Evolutionary conservation across 116 monocot genomes (phyloP).

Genomic region (Papilionanthe hybrid): DNA sequence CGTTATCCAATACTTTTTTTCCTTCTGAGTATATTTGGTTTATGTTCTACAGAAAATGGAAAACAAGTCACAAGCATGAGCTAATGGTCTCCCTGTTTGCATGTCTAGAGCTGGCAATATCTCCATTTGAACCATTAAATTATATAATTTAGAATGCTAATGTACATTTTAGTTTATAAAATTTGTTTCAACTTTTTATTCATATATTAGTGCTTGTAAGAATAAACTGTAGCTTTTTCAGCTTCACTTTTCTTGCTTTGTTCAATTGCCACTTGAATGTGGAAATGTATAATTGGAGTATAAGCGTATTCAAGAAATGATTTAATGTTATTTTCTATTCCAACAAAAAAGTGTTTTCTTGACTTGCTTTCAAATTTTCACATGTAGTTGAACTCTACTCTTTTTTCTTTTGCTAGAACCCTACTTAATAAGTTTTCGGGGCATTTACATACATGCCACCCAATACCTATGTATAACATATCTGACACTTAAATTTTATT

Average conservation of each 20-base stretch:
- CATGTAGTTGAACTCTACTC: not conserved
- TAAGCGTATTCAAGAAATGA: not conserved
- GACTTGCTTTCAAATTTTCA: constrained; percentile 1
- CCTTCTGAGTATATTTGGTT: not conserved
- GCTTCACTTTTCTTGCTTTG: not conserved
- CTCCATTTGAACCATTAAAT: not conserved
- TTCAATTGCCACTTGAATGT: not conserved
- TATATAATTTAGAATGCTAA: not conserved
- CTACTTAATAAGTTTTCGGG: not conserved
- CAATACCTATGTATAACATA: too few relatives aligned
- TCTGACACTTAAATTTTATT: too few relatives aligned
- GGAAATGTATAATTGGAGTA: not conserved
- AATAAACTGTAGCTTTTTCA: not conserved
- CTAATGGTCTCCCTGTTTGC: not conserved
- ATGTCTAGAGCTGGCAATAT: not conserved
- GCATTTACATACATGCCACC: too few relatives aligned
- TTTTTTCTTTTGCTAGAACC: not conserved
- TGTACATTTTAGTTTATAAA: not conserved
- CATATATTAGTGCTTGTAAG: not conserved
- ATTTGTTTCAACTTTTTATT: not conserved
- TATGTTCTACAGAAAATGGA: not conserved
- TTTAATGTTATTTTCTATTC: not conserved
- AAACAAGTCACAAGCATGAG: not conserved
- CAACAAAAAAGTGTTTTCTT: not conserved
- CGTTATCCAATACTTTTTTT: constrained; percentile 1